Evolutionary conservation across 257 asterid species (phyloP), one percentile per base, ranked within the genome.

Genomic region (Gentiana dahurica): DNA sequence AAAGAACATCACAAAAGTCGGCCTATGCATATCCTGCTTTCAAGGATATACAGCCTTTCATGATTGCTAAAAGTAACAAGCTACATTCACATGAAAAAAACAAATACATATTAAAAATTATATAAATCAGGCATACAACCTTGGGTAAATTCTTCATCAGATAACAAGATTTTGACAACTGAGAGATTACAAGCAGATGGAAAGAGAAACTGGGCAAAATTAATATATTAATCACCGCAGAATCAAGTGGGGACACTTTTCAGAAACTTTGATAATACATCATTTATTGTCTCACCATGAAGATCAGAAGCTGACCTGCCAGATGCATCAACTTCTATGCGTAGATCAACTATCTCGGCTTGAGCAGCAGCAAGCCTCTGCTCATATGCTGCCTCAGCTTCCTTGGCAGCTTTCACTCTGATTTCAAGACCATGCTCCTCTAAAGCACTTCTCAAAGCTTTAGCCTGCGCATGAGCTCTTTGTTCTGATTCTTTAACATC

Each of bases 381-480:
- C 79, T 79, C 85, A 76, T 87, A 92, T 57, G 95, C 98, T 44
- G 75, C 80, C 77, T 92, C 95, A 60, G 95, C 93, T 83, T 92
- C 98, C 77, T 85, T 78, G 59, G 97, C 98, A 55, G 98, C 85
- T 77, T 76, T 88, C 67, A 92, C 88, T 71, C 97, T 80, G 81
- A 92, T 74, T 71, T 83, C 97, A 59, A 88, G 83, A 70, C 84
- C 74, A 67, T 92, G 95, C 56, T 92, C 98, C 59, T 80, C 87
- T 39, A 92, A 76, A 59, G 87, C 95, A 75, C 73, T 80, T 78
- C 74, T 85, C 76, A 92, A 61, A 59, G 75, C 57, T 69, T 77
- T 84, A 80, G 86, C 94, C 81, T 83, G 94, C 54, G 73, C 61
- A 53, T 50, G 77, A 53, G 97, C 98, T 85, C 85, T 81, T 65